Evolutionary conservation across 306 rosid genomes (phyloP).

Genomic region (Quercus cerris): DNA sequence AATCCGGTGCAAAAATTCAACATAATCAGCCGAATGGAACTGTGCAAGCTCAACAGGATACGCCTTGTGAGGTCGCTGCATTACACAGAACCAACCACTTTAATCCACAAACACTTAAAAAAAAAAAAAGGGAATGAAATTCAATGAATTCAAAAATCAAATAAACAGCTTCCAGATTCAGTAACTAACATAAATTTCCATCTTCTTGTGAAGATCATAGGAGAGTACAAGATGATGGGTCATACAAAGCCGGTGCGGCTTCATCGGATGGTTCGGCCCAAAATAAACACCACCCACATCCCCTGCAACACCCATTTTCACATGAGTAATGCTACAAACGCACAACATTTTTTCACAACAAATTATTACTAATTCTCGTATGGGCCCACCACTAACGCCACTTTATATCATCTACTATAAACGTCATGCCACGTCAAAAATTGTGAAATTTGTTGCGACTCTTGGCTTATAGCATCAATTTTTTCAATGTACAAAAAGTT

Average conservation of each 20-base stretch:
- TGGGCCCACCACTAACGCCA: fast-evolving
- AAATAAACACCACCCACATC: slow-evolving; percentile 97
- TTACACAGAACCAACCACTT: slow-evolving; percentile 12
- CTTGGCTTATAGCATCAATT: too few relatives aligned
- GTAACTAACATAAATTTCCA: slow-evolving; percentile 91
- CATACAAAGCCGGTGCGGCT: slow-evolving; percentile 98
- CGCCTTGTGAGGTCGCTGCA: slow-evolving; percentile 98
- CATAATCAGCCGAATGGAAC: slow-evolving; percentile 92
- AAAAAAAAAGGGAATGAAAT: not conserved
- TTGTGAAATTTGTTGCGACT: too few relatives aligned
- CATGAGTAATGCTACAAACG: not conserved
- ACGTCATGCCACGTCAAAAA: too few relatives aligned
- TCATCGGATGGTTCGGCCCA: slow-evolving; percentile 99
- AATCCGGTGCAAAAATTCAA: slow-evolving; percentile 89
- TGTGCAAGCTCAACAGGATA: slow-evolving; percentile 99
- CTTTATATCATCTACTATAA: too few relatives aligned
- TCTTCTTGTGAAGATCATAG: slow-evolving; percentile 89
- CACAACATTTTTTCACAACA: not conserved
- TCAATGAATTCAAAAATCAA: not conserved
- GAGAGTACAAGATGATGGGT: slow-evolving; percentile 98
- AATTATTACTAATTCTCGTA: too few relatives aligned
- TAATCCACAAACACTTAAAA: slow-evolving; percentile 2
- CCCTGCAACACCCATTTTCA: slow-evolving; percentile 55
- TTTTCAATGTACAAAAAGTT: too few relatives aligned
- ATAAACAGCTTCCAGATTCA: not conserved